Evolutionary conservation across 73 alveolate genomes (phyloP), one percentile per base, ranked within the genome.

Genomic region (Durusdinium trenchii): DNA sequence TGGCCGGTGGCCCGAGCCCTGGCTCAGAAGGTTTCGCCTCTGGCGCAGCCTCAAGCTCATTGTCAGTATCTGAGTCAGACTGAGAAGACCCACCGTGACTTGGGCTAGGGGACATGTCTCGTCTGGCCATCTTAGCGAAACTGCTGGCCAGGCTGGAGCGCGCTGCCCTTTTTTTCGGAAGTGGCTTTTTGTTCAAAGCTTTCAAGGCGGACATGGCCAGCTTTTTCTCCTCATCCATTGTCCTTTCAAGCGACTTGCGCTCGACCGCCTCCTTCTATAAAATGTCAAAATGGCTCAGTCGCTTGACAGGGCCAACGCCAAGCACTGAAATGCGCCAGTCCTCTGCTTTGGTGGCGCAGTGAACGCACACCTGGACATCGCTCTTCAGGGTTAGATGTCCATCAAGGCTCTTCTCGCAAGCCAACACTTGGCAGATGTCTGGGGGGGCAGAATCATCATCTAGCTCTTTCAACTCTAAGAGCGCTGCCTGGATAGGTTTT

Each of bases 1-100:
- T n/a, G n/a, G n/a, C n/a, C n/a, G n/a, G n/a, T n/a, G n/a, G n/a
- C n/a, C n/a, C n/a, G n/a, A n/a, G n/a, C 18, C 3, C 52, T 32
- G 47, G 52, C 6, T n/a, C 47, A 2, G 86, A 42, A 43, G 45
- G 62, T n/a, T 7, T 42, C 57, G 45, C 28, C 40, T 54, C 28
- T 43, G 4, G 38, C 12, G 10, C 86, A n/a, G n/a, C 83, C 60
- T 76, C 86, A 7, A 40, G 43, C 14, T 40, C 62, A 12, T 45
- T 43, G 62, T 43, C 86, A 76, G 3, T 12, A 40, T 16, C 61
- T 2, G 89, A 18, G 6, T 40, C 69, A 23, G 91, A 81, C 69
- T 48, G 64, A 16, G 91, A 81, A 18, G 91, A 81, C 32, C 91
- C 91, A 45, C 69, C 91, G 46, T 81, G 69, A 7, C 32, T n/a